These are phyloP conservation scores for Morella rubra DNA, from an alignment of 306 rosid species.

Conservation along the genomic window DNA sequence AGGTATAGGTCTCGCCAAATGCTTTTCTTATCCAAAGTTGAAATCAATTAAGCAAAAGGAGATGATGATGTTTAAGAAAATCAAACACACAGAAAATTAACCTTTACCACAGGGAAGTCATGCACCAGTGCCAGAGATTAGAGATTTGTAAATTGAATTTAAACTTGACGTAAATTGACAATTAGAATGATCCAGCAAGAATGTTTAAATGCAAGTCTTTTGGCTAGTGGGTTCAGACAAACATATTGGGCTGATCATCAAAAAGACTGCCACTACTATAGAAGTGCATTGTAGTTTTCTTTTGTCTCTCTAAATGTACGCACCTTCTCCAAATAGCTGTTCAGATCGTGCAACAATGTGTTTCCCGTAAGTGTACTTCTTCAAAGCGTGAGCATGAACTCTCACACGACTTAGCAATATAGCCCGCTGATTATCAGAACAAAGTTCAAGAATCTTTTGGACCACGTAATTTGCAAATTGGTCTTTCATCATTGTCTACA, in stretches of 20 bases:
- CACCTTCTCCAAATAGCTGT: slow-evolving; percentile 49
- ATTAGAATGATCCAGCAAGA: not conserved
- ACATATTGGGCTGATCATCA: not conserved
- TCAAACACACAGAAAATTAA: not conserved
- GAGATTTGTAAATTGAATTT: too few species aligned
- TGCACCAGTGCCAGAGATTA: too few species aligned
- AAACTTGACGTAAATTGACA: not conserved
- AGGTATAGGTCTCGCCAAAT: not conserved
- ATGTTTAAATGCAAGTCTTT: not conserved
- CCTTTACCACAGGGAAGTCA: too few species aligned
- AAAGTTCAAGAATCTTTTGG: slow-evolving; percentile 43
- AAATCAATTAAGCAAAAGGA: not conserved
- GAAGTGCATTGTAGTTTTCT: not conserved
- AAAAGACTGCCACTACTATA: not conserved
- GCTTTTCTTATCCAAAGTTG: not conserved
- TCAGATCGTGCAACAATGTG: slow-evolving; percentile 49
- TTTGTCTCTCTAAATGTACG: not conserved
- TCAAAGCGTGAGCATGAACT: slow-evolving; percentile 41
- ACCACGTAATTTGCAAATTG: slow-evolving; percentile 51
- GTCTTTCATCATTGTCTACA: slow-evolving; percentile 48
- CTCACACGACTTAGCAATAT: slow-evolving; percentile 35
- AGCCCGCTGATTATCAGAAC: slow-evolving; percentile 39
- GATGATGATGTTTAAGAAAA: not conserved
- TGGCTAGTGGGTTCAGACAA: not conserved
- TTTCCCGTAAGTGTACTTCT: slow-evolving; percentile 51